phyloP scores from a whole-genome alignment of 2,329 filamentous ascomycete species.

The Magnaporthiopsis incrustans region DNA sequence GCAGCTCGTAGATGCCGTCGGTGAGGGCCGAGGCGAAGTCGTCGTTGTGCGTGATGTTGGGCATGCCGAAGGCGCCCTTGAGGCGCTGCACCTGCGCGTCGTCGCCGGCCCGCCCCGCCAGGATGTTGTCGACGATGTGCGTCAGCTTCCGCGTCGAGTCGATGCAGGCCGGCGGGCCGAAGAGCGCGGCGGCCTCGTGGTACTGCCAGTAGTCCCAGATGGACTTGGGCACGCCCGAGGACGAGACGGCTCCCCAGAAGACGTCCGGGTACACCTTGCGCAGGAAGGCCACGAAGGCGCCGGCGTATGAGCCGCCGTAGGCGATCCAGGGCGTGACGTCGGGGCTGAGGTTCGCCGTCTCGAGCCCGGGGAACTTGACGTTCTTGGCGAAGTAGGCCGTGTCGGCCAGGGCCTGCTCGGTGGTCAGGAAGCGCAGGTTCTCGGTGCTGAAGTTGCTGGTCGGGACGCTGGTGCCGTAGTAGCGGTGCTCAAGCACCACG shows the following conservation, averaged over 20 bases:
- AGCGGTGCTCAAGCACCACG: constrained; percentile 78
- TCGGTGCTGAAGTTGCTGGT: constrained; percentile 55
- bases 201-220: constrained; percentile 70
- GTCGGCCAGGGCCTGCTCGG: constrained; percentile 75
- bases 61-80: constrained; percentile 37
- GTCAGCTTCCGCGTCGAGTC: constrained; percentile 51
- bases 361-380: constrained; percentile 61
- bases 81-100: constrained; percentile 32
- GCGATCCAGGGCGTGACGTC: constrained; percentile 57
- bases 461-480: constrained; percentile 74
- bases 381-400: constrained; percentile 72
- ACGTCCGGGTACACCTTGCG: constrained; percentile 69
- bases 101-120: constrained; percentile 30
- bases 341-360: constrained; percentile 59
- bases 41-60: constrained; percentile 32
- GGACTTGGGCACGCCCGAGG: constrained; percentile 69
- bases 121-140: constrained; percentile 42
- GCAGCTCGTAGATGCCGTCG: constrained; percentile 33
- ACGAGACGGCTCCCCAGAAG: constrained; percentile 73
- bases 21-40: constrained; percentile 40
- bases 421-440: constrained; percentile 73
- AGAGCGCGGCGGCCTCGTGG: constrained; percentile 41
- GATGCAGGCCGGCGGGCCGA: constrained; percentile 52
- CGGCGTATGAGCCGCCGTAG: constrained; percentile 80
- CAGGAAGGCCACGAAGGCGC: constrained; percentile 69